phyloP scores from a whole-genome alignment of 257 asterid species.

The Haberlea rhodopensis region DNA sequence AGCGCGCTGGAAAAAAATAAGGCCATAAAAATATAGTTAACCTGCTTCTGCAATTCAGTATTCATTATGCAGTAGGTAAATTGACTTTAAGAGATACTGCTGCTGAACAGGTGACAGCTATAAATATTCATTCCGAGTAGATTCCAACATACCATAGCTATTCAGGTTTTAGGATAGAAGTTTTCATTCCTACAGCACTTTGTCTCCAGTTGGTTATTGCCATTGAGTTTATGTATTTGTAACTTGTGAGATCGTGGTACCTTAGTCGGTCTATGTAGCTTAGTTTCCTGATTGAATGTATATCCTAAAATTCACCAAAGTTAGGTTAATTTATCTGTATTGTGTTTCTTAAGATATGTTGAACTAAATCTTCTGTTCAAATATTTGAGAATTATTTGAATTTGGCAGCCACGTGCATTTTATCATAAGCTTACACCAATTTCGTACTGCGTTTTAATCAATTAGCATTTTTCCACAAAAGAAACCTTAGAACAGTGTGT shows the following conservation, averaged over 20 bases:
- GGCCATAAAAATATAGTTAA: slow-evolving; percentile 23
- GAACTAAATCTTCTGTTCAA: neutral
- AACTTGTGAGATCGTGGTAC: slow-evolving; percentile 12
- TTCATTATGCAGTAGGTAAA: slow-evolving; percentile 17
- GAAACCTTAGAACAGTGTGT: no score
- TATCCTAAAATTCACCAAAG: slow-evolving; percentile 6
- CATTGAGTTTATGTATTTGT: slow-evolving; percentile 26
- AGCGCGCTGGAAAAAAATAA: slow-evolving; percentile 66
- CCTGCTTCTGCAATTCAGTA: slow-evolving; percentile 22
- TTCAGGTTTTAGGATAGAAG: slow-evolving; percentile 15
- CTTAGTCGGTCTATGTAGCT: slow-evolving; percentile 22
- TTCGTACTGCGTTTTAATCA: neutral
- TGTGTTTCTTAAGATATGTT: neutral
- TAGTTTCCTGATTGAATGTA: slow-evolving; percentile 27
- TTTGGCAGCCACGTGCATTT: neutral
- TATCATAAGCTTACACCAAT: neutral
- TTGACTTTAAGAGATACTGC: neutral
- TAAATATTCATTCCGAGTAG: slow-evolving; percentile 34
- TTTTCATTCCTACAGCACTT: slow-evolving; percentile 20
- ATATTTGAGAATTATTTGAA: neutral
- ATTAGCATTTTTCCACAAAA: neutral
- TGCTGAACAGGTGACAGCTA: slow-evolving; percentile 26
- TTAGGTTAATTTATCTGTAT: neutral
- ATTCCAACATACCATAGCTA: slow-evolving; percentile 28
- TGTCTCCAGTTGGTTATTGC: slow-evolving; percentile 23